These are phyloP conservation scores for Penicillium ochrochloron DNA, from an alignment of 495 filamentous ascomycete genomes.

Conservation along the genomic window DNA sequence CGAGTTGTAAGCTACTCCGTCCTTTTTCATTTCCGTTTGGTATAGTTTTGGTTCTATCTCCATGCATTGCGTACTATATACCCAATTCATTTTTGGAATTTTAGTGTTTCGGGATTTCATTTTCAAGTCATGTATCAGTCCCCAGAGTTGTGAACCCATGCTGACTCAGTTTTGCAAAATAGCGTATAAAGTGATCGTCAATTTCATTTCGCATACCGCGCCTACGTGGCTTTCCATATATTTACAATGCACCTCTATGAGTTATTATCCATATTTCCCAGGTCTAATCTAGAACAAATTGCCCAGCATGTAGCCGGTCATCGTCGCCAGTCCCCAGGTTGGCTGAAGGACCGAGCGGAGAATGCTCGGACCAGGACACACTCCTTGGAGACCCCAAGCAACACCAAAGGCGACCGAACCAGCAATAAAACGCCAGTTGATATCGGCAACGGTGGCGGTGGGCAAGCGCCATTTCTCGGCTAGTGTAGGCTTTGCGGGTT, in stretches of 20 bases:
- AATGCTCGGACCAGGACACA: slow-evolving; percentile 61
- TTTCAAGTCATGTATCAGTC: not conserved
- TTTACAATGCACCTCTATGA: slow-evolving; percentile 2
- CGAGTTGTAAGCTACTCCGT: slow-evolving; percentile 51
- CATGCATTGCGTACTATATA: slow-evolving; percentile 21
- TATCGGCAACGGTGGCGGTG: slow-evolving; percentile 51
- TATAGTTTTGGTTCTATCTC: not conserved
- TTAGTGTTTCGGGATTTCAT: not conserved
- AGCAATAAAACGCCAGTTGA: slow-evolving; percentile 57
- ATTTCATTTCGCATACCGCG: not conserved
- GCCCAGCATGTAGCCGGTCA: slow-evolving; percentile 55
- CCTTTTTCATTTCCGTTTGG: slow-evolving; percentile 1
- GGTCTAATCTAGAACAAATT: slow-evolving; percentile 31
- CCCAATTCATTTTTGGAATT: slow-evolving; percentile 8
- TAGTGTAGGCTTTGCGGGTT: slow-evolving; percentile 41
- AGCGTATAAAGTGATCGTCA: not conserved
- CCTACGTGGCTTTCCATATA: not conserved
- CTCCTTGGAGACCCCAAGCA: slow-evolving; percentile 59
- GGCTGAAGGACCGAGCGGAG: slow-evolving; percentile 55
- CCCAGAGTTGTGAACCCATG: not conserved
- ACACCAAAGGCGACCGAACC: slow-evolving; percentile 58
- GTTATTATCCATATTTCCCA: not conserved
- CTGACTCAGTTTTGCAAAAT: not conserved
- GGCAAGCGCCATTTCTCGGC: slow-evolving; percentile 52
- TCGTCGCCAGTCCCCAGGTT: slow-evolving; percentile 52